phyloP scores from a whole-genome alignment of 1,284 basidiomycete species.

The Irpex lacteus region DNA sequence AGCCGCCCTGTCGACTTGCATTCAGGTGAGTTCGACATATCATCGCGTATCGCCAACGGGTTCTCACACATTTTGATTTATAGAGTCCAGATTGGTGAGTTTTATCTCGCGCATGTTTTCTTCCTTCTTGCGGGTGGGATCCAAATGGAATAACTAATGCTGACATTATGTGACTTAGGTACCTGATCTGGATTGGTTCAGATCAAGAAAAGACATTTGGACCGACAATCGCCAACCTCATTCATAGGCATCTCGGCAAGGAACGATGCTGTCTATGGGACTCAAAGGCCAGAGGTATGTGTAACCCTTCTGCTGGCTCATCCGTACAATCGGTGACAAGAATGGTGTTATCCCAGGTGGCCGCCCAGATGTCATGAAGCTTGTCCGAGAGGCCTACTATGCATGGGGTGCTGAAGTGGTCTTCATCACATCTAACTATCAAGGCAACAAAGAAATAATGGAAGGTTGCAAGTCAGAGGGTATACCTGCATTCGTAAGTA shows the following conservation, averaged over 20 bases:
- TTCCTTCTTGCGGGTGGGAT: background rate
- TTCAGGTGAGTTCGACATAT: constrained; percentile 26
- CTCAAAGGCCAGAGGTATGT: constrained; percentile 52
- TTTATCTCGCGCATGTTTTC: constrained; percentile 2
- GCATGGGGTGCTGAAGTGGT: constrained; percentile 53
- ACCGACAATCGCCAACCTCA: constrained; percentile 41
- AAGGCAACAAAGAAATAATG: constrained; percentile 67
- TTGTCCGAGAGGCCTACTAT: constrained; percentile 36
- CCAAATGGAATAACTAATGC: constrained; percentile 1
- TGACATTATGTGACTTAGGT: constrained; percentile 35
- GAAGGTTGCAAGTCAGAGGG: constrained; percentile 60
- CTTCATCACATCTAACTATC: constrained; percentile 63
- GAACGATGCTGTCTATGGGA: constrained; percentile 63
- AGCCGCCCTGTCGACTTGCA: constrained; percentile 41
- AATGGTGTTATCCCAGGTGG: constrained; percentile 28
- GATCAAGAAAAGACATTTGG: constrained; percentile 45
- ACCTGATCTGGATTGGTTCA: constrained; percentile 57
- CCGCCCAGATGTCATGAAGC: constrained; percentile 40
- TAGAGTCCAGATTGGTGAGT: constrained; percentile 61
- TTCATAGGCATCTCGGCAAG: constrained; percentile 51
- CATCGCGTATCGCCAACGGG: background rate
- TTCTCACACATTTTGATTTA: constrained; percentile 8
- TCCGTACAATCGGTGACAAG: background rate
- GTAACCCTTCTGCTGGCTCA: constrained; percentile 2
- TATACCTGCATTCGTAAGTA: constrained; percentile 58